Percentiles rank a stretch among this genome's conserved stretches.
Conservation (phyloP, 1,139 yeast species). For the Saccharomyces pastorianus region DNA sequence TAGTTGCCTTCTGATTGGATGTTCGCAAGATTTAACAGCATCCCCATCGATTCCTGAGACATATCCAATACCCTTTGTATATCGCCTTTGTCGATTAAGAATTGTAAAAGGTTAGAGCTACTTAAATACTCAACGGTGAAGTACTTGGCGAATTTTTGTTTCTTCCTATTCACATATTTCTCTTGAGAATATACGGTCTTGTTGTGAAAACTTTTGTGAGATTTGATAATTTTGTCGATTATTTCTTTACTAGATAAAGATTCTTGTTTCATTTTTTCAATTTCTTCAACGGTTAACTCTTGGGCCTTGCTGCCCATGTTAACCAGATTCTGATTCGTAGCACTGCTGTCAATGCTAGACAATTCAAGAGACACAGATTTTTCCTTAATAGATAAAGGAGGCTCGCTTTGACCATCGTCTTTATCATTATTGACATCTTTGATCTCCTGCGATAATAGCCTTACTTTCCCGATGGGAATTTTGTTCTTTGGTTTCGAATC, state of each 20-base stretch:
- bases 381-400: conserved; percentile 26
- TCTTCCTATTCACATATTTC: conserved; percentile 83
- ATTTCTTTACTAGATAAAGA: conserved; percentile 73
- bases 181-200: conserved; percentile 88
- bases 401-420: conserved; percentile 17
- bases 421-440: conserved; percentile 2
- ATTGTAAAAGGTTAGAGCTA: conserved; percentile 66
- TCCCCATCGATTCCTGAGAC: conserved; percentile 75
- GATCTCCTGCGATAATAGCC: conserved; percentile 4
- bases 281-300: conserved; percentile 62
- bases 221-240: conserved; percentile 70
- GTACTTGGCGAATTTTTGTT: conserved; percentile 78
- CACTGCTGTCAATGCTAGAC: conserved; percentile 38
- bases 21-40: conserved; percentile 68
- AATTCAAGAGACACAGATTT: conserved; percentile 23
- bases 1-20: conserved; percentile 85
- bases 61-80: conserved; percentile 65
- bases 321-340: conserved; percentile 60
- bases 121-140: conserved; percentile 77
- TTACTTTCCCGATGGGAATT: conserved; percentile 26
- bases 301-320: conserved; percentile 75
- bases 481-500: conserved; percentile 21
- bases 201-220: conserved; percentile 80
- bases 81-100: conserved; percentile 66
- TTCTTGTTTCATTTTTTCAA: conserved; percentile 66